Percentiles rank a stretch among this genome's conserved stretches.
phyloP scores from a whole-genome alignment of 306 rosid species.

The Gillenia trifoliata region DNA sequence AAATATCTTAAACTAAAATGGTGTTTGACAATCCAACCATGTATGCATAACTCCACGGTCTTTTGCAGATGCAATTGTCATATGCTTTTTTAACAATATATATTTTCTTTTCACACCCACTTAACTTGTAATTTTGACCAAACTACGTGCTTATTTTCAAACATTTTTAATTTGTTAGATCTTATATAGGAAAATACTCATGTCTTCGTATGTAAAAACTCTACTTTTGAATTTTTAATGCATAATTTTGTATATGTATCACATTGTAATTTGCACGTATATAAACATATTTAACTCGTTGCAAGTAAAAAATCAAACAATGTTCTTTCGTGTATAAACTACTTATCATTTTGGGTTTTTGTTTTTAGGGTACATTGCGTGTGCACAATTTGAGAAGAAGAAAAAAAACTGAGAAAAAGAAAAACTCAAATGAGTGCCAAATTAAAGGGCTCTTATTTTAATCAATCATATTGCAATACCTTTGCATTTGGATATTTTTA shows the following conservation, averaged over 20 bases:
- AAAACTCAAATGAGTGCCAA: not conserved
- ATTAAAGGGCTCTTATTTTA: not conserved
- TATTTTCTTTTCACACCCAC: not conserved
- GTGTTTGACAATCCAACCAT: not conserved
- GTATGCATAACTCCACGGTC: not conserved
- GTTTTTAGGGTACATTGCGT: not conserved
- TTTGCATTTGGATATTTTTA: too few relatives aligned
- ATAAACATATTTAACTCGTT: too few relatives aligned
- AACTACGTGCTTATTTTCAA: not conserved
- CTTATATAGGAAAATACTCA: not conserved
- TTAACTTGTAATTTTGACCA: not conserved
- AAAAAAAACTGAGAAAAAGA: not conserved
- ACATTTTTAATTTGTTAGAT: not conserved
- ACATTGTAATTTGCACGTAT: too few relatives aligned
- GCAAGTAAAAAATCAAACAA: too few relatives aligned
- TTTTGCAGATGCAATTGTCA: not conserved
- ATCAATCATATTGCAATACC: too few relatives aligned
- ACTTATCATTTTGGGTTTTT: too few relatives aligned
- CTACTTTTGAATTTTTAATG: too few relatives aligned
- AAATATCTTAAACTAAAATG: not conserved
- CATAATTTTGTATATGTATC: too few relatives aligned
- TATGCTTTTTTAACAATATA: not conserved
- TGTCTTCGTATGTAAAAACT: too few relatives aligned
- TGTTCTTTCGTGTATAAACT: too few relatives aligned
- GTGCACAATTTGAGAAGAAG: not conserved